phyloP scores from a whole-genome alignment of 805 yeast species.

The Candida namnaoensis region DNA sequence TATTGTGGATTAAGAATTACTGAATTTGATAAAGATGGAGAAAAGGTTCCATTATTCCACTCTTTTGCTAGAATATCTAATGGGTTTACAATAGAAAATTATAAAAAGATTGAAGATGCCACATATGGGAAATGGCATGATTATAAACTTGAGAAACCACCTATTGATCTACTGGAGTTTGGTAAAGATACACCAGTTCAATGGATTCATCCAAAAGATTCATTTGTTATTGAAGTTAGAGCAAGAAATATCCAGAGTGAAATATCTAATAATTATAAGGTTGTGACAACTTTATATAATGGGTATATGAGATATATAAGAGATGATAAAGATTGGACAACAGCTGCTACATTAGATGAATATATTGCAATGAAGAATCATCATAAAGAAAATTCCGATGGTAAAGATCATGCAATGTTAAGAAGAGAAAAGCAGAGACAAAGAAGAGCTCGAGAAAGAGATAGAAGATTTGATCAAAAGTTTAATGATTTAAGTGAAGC shows the following conservation, averaged over 20 bases:
- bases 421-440: constrained; percentile 15
- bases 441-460: constrained; percentile 22
- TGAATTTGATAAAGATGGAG: constrained; percentile 20
- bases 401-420: constrained; percentile 8
- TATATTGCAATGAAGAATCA: constrained; percentile 28
- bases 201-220: constrained; percentile 76
- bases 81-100: constrained; percentile 66
- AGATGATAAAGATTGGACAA: constrained; percentile 55
- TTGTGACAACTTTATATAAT: constrained; percentile 65
- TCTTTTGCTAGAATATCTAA: constrained; percentile 79
- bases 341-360: constrained; percentile 47
- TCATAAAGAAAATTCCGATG: constrained; percentile 4
- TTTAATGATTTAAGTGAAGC: constrained; percentile 10
- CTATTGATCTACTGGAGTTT: constrained; percentile 35
- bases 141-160: constrained; percentile 30
- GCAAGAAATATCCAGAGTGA: constrained; percentile 62
- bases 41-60: constrained; percentile 28
- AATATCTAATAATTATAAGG: constrained; percentile 40
- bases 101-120: constrained; percentile 42
- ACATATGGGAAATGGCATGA: constrained; percentile 58
- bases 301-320: constrained; percentile 66
- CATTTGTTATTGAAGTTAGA: constrained; percentile 75
- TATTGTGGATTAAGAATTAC: constrained; percentile 61
- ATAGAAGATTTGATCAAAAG: constrained; percentile 13
- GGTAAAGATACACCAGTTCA: constrained; percentile 55